Evolutionary conservation across 768 basidiomycete genomes (phyloP).

Genomic region (Mrakia gelida): DNA sequence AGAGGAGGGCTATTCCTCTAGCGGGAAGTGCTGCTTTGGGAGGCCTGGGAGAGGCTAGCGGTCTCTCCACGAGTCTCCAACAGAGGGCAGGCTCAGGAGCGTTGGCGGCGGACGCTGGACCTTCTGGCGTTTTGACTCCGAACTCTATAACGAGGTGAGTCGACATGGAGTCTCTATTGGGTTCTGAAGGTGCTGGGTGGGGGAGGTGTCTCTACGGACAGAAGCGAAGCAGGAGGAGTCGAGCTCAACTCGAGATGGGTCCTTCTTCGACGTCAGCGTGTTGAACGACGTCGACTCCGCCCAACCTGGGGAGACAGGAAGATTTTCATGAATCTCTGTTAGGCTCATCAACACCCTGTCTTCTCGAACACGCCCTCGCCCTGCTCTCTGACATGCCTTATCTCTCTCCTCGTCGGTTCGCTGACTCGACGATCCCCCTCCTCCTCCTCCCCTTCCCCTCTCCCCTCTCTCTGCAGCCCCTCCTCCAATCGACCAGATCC

Average conservation of each 20-base stretch:
- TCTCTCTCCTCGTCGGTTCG: not conserved
- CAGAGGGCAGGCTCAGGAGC: not conserved
- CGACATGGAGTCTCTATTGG: rapidly evolving
- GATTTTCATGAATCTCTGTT: no score
- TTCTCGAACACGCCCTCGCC: no score
- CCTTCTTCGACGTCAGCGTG: not conserved
- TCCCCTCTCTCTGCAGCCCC: not conserved
- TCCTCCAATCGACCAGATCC: constrained; percentile 8
- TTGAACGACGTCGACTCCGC: no score
- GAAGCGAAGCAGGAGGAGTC: not conserved
- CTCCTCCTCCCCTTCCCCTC: not conserved
- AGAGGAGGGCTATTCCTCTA: not conserved
- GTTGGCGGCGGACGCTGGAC: not conserved
- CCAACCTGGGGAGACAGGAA: no score
- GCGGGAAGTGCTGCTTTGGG: not conserved
- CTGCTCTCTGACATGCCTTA: not conserved
- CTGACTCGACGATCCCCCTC: constrained; percentile 4
- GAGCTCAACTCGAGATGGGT: not conserved
- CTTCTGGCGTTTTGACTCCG: not conserved
- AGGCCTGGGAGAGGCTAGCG: not conserved
- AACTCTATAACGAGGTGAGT: not conserved
- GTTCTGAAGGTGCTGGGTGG: not conserved
- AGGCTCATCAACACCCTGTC: no score
- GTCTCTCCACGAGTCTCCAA: constrained; percentile 1
- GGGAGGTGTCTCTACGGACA: no score